Conservation (phyloP, 2,329 filamentous ascomycete genomes). For the Sclerotinia sclerotiorum region DNA sequence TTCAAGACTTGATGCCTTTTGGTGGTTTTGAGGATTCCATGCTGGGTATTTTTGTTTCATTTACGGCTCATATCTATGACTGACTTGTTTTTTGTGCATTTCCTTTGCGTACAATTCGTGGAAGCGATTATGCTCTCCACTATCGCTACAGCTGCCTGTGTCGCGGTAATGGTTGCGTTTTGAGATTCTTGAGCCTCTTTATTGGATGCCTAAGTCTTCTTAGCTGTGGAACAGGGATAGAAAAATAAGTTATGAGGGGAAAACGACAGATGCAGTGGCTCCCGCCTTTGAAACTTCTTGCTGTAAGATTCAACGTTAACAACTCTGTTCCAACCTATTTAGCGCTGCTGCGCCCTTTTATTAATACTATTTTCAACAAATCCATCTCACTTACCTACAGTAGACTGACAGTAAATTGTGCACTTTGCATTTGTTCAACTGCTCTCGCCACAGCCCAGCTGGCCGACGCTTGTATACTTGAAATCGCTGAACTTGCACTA, state of each 20-base stretch:
- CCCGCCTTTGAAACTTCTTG: constrained; percentile 1
- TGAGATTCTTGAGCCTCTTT: constrained; percentile 37
- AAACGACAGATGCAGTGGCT: neutral
- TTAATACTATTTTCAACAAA: no score
- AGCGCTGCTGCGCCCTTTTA: no score
- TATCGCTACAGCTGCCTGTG: constrained; percentile 46
- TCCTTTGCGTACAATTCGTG: neutral
- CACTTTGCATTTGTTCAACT: constrained; percentile 30
- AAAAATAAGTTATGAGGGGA: no score
- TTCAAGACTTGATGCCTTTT: constrained; percentile 32
- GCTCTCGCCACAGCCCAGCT: constrained; percentile 30
- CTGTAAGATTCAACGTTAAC: neutral
- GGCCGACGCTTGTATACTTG: constrained; percentile 34
- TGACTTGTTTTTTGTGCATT: neutral
- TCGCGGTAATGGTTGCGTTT: constrained; percentile 45
- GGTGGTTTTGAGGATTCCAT: constrained; percentile 36
- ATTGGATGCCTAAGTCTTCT: neutral
- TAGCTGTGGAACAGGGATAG: neutral
- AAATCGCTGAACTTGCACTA: constrained; percentile 33
- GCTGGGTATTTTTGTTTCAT: constrained; percentile 33
- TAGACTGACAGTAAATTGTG: constrained; percentile 29
- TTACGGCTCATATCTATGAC: neutral
- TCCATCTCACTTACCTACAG: constrained; percentile 30
- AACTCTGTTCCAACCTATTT: neutral
- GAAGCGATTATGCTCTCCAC: constrained; percentile 46